Conservation (phyloP, 202 grass and related monocot genomes). For the Setaria viridis region DNA sequence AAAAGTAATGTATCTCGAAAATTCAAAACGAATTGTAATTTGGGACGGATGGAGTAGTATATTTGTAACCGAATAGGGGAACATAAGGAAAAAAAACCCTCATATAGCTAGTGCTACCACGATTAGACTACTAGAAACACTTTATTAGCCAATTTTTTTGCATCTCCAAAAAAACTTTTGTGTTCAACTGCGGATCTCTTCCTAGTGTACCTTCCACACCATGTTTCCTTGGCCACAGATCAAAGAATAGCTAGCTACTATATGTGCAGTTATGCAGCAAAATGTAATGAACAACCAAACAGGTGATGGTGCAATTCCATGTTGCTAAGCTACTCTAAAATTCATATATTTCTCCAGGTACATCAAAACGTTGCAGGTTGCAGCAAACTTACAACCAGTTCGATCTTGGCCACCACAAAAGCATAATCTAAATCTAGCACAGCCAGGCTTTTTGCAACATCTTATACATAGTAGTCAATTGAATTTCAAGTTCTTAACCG, state of each 20-base stretch:
- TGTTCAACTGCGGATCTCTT: background rate
- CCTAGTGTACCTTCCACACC: background rate
- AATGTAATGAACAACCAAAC: background rate
- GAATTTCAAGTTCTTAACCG: background rate
- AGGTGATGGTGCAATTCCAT: background rate
- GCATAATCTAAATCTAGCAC: background rate
- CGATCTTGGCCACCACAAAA: background rate
- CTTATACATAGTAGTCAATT: background rate
- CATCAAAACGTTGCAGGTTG: slow-evolving; percentile 23
- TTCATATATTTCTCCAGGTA: background rate
- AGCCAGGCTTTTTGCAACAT: slow-evolving; percentile 4
- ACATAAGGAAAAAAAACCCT: too few relatives aligned
- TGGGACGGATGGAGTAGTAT: too few relatives aligned
- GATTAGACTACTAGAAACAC: background rate
- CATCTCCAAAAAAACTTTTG: background rate
- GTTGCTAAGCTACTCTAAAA: background rate
- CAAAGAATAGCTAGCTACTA: background rate
- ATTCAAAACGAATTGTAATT: too few relatives aligned
- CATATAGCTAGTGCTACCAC: background rate
- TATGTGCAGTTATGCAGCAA: background rate
- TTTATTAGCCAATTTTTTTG: background rate
- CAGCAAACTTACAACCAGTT: slow-evolving; percentile 2
- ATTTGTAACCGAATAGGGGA: too few relatives aligned
- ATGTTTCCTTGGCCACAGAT: background rate
- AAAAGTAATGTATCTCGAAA: too few relatives aligned